These are phyloP conservation scores for Acaromyces ingoldii DNA, from an alignment of 1,284 basidiomycete genomes.

Conservation along the genomic window DNA sequence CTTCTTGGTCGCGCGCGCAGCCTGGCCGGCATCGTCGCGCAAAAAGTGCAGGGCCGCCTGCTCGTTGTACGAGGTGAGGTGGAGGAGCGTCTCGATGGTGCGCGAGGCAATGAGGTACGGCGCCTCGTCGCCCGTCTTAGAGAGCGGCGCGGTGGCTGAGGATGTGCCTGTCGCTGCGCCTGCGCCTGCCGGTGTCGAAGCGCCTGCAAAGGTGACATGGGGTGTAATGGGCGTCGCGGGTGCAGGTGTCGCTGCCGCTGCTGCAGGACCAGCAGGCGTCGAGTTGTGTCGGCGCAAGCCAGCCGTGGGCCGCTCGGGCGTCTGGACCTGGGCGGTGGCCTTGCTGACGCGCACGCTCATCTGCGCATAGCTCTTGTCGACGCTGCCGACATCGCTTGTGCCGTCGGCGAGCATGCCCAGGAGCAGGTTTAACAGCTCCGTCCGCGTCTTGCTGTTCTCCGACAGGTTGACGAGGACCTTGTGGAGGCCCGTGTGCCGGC, in stretches of 20 bases:
- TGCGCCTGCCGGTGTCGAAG: neutral
- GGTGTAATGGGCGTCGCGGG: neutral
- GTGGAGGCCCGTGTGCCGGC: slow-evolving; percentile 74
- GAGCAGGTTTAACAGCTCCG: slow-evolving; percentile 86
- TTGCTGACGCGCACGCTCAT: slow-evolving; percentile 55
- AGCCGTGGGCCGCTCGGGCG: slow-evolving; percentile 26
- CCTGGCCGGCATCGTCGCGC: slow-evolving; percentile 31
- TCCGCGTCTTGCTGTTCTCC: slow-evolving; percentile 86
- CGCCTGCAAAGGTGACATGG: neutral
- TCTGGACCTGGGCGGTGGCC: slow-evolving; percentile 25
- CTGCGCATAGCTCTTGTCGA: slow-evolving; percentile 90
- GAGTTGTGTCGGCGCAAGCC: slow-evolving; percentile 18
- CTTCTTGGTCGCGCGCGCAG: slow-evolving; percentile 28
- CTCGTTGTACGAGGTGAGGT: slow-evolving; percentile 35
- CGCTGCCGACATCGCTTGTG: slow-evolving; percentile 80
- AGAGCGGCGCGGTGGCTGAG: slow-evolving; percentile 28
- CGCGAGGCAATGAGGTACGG: slow-evolving; percentile 48
- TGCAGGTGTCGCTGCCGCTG: slow-evolving; percentile 7
- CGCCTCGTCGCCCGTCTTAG: slow-evolving; percentile 48
- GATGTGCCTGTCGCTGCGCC: too few relatives aligned
- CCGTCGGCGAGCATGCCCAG: slow-evolving; percentile 91
- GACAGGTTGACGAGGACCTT: slow-evolving; percentile 90
- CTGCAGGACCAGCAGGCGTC: slow-evolving; percentile 13
- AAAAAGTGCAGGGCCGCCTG: slow-evolving; percentile 46
- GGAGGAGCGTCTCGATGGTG: slow-evolving; percentile 42